Evolutionary conservation across 2,329 filamentous ascomycete genomes (phyloP), one percentile per base, ranked within the genome.

Genomic region (Penicillium hesseltinei): DNA sequence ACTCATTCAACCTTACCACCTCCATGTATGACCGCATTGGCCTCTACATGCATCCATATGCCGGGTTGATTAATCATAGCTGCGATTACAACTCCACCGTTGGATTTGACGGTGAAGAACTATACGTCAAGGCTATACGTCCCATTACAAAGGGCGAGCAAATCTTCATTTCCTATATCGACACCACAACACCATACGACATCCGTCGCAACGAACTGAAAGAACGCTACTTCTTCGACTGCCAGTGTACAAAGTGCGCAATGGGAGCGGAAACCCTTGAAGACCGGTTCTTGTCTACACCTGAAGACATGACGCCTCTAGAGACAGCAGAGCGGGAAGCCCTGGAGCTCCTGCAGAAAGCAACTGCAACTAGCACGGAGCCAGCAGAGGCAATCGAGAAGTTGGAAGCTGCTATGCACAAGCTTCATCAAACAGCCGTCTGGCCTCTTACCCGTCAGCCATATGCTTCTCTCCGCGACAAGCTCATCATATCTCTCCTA

Each of bases 141-240:
- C 75, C 79, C 0, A 84, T 88, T 58, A 69, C 74, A 19, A 76
- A 78, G 56, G 80, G 78, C 59, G 80, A 84, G 31, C 84, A 88
- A 66, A 76, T 88, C 31, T 82, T 79, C 63, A 83, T 87, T 57
- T 82, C 84, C 3, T 88, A 88, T 66, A 77, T 86, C 59, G 85
- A 88, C 64, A 75, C 75, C 36, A 84, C 81, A 0, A 78, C 80
- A 39, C 79, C 83, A 0, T 78, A 76, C 27, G 63, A 72, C 9
- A 73, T 75, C n/a, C 81, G 85, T 3, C 81, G 80, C 60, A 70
- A 70, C 2, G 81, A 85, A 62, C 77, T 88, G 1, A 71, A 72
- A 46, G 71, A 77, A 25, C 77, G 81, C 29, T 88, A 85, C 73
- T 84, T 81, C 68, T 88, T 88, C 70, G 73, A 71, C 15, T 88